phyloP scores from a whole-genome alignment of 2,329 filamentous ascomycete species.

The Pseudogymnoascus sp. region DNA sequence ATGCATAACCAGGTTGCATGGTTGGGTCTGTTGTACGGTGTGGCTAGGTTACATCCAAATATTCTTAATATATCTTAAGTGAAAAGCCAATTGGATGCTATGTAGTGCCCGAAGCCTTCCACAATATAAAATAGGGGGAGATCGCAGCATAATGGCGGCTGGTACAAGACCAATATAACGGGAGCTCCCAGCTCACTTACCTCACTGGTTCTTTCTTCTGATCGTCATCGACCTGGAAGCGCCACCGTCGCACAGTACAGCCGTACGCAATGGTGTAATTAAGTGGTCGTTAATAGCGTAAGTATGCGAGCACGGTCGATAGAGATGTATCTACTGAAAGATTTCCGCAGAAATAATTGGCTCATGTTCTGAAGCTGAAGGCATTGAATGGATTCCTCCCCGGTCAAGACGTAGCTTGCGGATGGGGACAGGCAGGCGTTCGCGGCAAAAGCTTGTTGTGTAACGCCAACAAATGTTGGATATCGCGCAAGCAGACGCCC shows the following conservation, averaged over 20 bases:
- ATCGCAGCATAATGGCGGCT: background rate
- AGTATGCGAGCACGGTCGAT: background rate
- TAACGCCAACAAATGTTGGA: background rate
- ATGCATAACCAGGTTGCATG: background rate
- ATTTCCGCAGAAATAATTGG: background rate
- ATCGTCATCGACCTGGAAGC: background rate
- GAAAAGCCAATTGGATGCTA: background rate
- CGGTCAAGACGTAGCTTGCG: background rate
- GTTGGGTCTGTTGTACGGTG: background rate
- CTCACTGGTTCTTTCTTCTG: background rate
- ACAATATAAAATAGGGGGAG: background rate
- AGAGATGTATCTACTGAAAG: background rate
- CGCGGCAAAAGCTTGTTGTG: background rate
- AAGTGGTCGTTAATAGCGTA: background rate
- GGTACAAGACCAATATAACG: background rate
- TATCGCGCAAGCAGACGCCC: background rate
- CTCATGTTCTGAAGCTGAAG: background rate
- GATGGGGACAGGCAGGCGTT: background rate
- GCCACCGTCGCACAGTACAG: background rate
- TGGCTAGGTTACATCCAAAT: background rate
- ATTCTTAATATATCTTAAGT: background rate
- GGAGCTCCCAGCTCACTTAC: background rate
- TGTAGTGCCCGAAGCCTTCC: background rate
- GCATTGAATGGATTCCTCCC: background rate
- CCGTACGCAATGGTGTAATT: background rate